Evolutionary conservation across 2,329 filamentous ascomycete genomes (phyloP), one percentile per base, ranked within the genome.

Genomic region (Colletotrichum cuscutae): DNA sequence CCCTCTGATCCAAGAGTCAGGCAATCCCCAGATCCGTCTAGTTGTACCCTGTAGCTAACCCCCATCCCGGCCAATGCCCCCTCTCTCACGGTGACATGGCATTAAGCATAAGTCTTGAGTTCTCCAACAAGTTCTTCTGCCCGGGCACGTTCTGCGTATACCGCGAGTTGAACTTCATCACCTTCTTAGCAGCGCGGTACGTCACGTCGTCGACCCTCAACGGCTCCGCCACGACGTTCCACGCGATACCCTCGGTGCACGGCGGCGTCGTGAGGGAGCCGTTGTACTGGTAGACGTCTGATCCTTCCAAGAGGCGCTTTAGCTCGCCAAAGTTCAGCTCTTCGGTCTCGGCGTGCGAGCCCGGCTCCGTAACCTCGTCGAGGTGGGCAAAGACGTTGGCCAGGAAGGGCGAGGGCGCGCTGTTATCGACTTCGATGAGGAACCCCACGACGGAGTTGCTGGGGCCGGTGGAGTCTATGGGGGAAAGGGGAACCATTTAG

Each of bases 181-280:
- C 83, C 35, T 78, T 80, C 80, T 89, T 89, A 69, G 89, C 86
- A 56, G 80, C 81, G 75, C 87, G 84, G 78, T 81, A 91, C 19
- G 86, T 88, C 5, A 79, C 79, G 19, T 88, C 82, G 75, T 84
- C 81, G 74, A 91, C 80, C 46, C 80, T 78, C 4, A 90, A 78
- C 49, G 86, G 84, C 68, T 87, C 76, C 72, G 83, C 81, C 75
- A 86, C 86, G 54, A 90, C 80, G 60, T 89, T 80, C 84, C 89
- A 91, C 11, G 80, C 82, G 26, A 92, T 82, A 30, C 86, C 86
- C 79, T 91, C 89, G 19, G 84, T 83, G 81, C 90, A 92, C 4
- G 90, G 90, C 24, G 90, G 90, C 0, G 89, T 91, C 53, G 90
- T 92, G 59, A 92, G 83, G 22, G 88, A 90, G 24, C 90, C 90